Evolutionary conservation across 495 filamentous ascomycete genomes (phyloP), one percentile per base, ranked within the genome.

Genomic region (Annulohypoxylon stygium): DNA sequence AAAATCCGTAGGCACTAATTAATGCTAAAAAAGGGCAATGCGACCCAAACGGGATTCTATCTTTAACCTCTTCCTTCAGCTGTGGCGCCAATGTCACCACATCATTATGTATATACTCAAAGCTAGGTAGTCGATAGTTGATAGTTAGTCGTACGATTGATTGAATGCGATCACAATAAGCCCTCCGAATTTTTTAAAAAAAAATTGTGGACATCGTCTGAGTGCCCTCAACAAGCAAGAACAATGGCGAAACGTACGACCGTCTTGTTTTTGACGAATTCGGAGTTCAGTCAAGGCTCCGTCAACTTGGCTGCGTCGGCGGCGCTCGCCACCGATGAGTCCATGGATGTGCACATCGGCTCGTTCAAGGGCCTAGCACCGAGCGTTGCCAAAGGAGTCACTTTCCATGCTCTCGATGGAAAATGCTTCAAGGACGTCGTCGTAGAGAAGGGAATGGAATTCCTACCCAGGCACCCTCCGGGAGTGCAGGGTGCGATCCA

Each of bases 91-190:
- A n/a, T 37, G 53, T 37, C 7, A 37, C 33, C 33, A 20, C 53
- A 33, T 3, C 8, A 23, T 57, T 57, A 20, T 57, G 53, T 57
- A 57, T 57, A 57, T 57, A 57, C 53, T 57, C 53, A 57, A 57
- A 36, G 53, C 53, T 57, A 37, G 7, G 53, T 57, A 57, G 53
- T 36, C 39, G 30, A 37, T 57, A 57, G 53, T 37, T 57, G 53
- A 4, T 57, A 57, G 33, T 14, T 57, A 34, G 53, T 57, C 53
- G 53, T 57, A 57, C 33, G 53, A 57, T 57, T 57, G n/a, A 57
- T 57, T 57, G n/a, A 57, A 37, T 57, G 18, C 25, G n/a, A 57
- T 57, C 14, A 30, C 9, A 57, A 37, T 57, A 57, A 18, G 53
- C 53, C 36, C 37, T 16, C 33, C 36, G 53, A 57, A 55, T 55